Percentiles rank a stretch among this genome's conserved stretches.
Evolutionary conservation across 192 early-diverging fungal species (phyloP).

Genomic region (Martensiomyces pterosporus): DNA sequence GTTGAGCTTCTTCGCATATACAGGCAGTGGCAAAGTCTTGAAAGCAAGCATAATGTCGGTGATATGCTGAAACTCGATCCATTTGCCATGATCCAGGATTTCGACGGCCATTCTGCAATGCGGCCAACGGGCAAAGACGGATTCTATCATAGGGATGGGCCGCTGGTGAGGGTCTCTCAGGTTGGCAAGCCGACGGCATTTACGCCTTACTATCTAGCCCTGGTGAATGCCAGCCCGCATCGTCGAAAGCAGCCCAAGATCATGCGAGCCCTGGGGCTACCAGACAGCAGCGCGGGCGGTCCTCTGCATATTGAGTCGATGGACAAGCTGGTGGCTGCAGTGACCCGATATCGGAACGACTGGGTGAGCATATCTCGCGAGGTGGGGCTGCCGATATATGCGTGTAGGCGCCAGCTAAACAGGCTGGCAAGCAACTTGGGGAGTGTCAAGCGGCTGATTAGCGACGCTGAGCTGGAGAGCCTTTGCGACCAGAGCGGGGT

Average conservation of each 20-base stretch:
- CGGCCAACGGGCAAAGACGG: conserved; percentile 36
- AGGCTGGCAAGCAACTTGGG: conserved; percentile 7
- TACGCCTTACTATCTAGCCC: conserved; percentile 26
- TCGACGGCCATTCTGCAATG: conserved; percentile 20
- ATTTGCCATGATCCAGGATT: conserved; percentile 16
- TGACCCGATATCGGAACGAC: conserved; percentile 25
- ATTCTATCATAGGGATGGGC: conserved; percentile 23
- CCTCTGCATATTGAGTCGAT: conserved; percentile 7
- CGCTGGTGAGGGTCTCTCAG: conserved; percentile 5
- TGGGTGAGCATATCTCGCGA: conserved; percentile 40
- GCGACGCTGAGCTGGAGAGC: conserved; percentile 16
- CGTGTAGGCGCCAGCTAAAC: conserved; percentile 19
- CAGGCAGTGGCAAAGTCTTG: conserved; percentile 14
- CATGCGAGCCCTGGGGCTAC: not conserved
- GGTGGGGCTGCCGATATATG: conserved; percentile 12
- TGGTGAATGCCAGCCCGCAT: conserved; percentile 1
- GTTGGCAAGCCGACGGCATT: conserved; percentile 4
- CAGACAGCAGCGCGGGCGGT: not conserved
- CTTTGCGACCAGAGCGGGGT: too few relatives aligned
- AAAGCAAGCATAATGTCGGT: conserved; percentile 9
- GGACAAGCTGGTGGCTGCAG: conserved; percentile 31
- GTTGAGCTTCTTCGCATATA: conserved; percentile 5
- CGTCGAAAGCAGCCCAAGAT: not conserved
- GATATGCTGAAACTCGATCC: conserved; percentile 30
- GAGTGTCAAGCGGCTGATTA: conserved; percentile 10